Conservation (phyloP, 345 rosid species). For the Eutrema heterophyllum region DNA sequence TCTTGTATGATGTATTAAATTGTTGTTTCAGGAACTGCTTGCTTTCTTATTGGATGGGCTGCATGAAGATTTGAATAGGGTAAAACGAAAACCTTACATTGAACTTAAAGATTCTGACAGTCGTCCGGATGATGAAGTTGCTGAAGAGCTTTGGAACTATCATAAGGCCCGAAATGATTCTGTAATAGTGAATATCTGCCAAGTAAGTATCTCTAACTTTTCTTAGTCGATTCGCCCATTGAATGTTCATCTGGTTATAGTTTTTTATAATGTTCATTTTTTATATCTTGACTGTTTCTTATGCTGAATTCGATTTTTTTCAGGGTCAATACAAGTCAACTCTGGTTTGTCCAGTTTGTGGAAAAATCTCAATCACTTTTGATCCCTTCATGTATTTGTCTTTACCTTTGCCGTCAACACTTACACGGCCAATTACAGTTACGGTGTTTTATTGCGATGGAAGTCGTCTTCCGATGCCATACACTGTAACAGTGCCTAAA, state of each 20-base stretch:
- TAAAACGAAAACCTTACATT: constrained; percentile 87
- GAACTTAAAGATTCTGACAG: constrained; percentile 80
- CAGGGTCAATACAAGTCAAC: constrained; percentile 99
- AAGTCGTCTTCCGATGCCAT: constrained; percentile 82
- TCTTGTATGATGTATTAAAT: not conserved
- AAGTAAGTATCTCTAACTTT: constrained; percentile 41
- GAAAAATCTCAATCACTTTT: constrained; percentile 87
- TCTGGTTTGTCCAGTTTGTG: constrained; percentile 83
- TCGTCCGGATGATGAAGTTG: constrained; percentile 85
- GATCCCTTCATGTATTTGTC: constrained; percentile 98
- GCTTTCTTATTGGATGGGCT: constrained; percentile 92
- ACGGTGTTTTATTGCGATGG: constrained; percentile 82
- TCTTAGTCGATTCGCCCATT: constrained; percentile 2
- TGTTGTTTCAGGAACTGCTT: constrained; percentile 65
- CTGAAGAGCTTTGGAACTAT: constrained; percentile 91
- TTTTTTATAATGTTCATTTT: not conserved
- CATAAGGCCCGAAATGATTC: constrained; percentile 98
- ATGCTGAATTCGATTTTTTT: constrained; percentile 6
- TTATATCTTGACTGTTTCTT: constrained; percentile 4
- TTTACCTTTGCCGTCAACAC: constrained; percentile 87
- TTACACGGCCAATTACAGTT: constrained; percentile 71
- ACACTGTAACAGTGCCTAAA: constrained; percentile 72
- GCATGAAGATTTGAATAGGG: constrained; percentile 96
- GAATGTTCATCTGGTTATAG: not conserved
- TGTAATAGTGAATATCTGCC: constrained; percentile 88